phyloP scores from a whole-genome alignment of 1,139 yeast species.

The Blastobotrys apis region DNA sequence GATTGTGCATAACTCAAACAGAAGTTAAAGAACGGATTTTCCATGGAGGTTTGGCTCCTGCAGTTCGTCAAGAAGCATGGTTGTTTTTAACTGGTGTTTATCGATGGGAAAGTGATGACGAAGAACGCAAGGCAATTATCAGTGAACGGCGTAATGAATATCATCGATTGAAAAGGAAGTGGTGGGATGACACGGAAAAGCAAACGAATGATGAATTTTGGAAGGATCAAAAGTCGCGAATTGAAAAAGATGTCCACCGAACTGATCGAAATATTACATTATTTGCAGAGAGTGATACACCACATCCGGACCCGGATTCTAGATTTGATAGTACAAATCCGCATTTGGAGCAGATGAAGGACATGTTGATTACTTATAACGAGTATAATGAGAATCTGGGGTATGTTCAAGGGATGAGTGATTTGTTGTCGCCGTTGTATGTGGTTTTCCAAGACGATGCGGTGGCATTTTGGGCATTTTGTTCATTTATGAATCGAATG shows the following conservation, averaged over 20 bases:
- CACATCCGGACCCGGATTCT: conserved; percentile 48
- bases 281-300: conserved; percentile 52
- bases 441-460: conserved; percentile 74
- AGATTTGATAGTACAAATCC: conserved; percentile 56
- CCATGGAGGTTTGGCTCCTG: conserved; percentile 76
- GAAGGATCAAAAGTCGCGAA: conserved; percentile 82
- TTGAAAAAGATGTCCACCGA: conserved; percentile 89
- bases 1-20: conserved; percentile 61
- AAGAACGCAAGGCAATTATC: conserved; percentile 59
- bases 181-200: conserved; percentile 60
- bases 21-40: conserved; percentile 81
- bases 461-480: conserved; percentile 83
- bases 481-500: conserved; percentile 89
- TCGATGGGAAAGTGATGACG: conserved; percentile 80
- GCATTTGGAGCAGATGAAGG: conserved; percentile 67
- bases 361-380: conserved; percentile 79
- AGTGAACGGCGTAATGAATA: conserved; percentile 62
- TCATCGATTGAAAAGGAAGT: conserved; percentile 56
- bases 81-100: conserved; percentile 73
- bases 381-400: conserved; percentile 81
- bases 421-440: conserved; percentile 81
- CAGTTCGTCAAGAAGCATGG: conserved; percentile 76
- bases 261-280: conserved; percentile 77
- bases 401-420: conserved; percentile 98
- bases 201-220: conserved; percentile 66